Conservation (phyloP, 805 yeast species). For the Saccharomycopsis oosterbeekiorum region DNA sequence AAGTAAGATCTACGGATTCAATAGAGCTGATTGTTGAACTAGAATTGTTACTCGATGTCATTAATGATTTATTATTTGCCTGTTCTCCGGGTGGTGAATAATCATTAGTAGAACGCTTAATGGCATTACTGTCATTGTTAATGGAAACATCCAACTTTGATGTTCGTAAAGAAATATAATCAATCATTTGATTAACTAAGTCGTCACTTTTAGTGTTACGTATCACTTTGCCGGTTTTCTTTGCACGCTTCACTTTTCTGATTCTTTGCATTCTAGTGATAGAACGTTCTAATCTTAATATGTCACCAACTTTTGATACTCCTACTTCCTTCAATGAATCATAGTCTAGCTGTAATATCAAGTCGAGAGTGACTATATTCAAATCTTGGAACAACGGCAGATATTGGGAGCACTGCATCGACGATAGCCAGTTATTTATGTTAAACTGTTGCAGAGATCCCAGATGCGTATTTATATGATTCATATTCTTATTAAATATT, state of each 20-base stretch:
- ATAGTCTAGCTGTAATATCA: slow-evolving; percentile 34
- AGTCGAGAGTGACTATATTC: slow-evolving; percentile 13
- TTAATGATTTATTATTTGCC: neutral
- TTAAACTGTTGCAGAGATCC: slow-evolving; percentile 6
- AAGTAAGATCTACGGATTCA: slow-evolving; percentile 2
- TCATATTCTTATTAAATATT: neutral
- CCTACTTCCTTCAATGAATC: slow-evolving; percentile 65
- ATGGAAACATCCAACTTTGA: neutral
- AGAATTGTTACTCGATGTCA: slow-evolving; percentile 3
- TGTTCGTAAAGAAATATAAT: neutral
- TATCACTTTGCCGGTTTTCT: neutral
- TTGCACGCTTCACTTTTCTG: neutral
- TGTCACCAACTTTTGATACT: slow-evolving; percentile 69
- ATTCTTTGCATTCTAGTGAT: slow-evolving; percentile 27
- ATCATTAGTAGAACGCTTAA: neutral
- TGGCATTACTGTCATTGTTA: neutral
- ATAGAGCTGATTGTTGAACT: slow-evolving; percentile 12
- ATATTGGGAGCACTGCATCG: slow-evolving; percentile 17
- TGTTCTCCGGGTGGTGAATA: neutral
- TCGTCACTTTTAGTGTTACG: neutral
- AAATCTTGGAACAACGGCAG: slow-evolving; percentile 6
- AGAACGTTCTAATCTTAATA: slow-evolving; percentile 57
- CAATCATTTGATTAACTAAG: slow-evolving; percentile 14
- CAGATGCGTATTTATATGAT: neutral
- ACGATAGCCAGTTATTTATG: slow-evolving; percentile 10